Evolutionary conservation across 768 basidiomycete genomes (phyloP).

Genomic region (Leccinum olivaceopallidum): DNA sequence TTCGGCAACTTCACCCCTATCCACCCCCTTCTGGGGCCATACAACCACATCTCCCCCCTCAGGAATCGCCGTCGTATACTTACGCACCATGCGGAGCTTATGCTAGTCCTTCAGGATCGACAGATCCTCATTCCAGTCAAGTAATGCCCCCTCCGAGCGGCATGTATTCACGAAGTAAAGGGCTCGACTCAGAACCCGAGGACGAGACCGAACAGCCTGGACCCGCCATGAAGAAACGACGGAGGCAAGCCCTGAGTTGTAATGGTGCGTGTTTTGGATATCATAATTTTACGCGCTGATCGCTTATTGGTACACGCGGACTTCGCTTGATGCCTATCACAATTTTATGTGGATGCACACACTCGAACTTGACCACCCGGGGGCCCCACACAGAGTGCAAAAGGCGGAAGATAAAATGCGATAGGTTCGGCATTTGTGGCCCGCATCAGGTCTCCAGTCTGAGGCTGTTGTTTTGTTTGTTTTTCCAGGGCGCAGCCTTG

Average conservation of each 20-base stretch:
- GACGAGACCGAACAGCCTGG: conserved; percentile 49
- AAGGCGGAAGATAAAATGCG: conserved; percentile 85
- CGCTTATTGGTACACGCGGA: not conserved
- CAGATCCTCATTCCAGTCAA: conserved; percentile 28
- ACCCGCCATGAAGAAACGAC: conserved; percentile 80
- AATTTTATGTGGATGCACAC: not conserved
- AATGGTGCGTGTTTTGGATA: conserved; percentile 55
- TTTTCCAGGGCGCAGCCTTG: conserved; percentile 70
- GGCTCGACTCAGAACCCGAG: conserved; percentile 58
- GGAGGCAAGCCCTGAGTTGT: conserved; percentile 81
- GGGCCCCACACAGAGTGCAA: conserved; percentile 72
- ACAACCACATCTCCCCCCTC: conserved; percentile 29
- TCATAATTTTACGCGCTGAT: conserved; percentile 21
- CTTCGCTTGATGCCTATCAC: conserved; percentile 5
- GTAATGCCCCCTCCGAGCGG: conserved; percentile 20
- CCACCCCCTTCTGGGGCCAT: conserved; percentile 50
- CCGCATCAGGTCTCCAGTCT: conserved; percentile 8
- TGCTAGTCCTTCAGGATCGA: conserved; percentile 26
- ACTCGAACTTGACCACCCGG: conserved; percentile 11
- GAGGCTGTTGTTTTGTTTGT: conserved; percentile 24
- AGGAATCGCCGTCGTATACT: conserved; percentile 28
- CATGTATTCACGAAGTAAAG: conserved; percentile 36
- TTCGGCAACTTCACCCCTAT: conserved; percentile 67
- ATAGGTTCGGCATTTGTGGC: conserved; percentile 53
- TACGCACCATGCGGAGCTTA: conserved; percentile 27